Evolutionary conservation across 1,139 yeast species (phyloP).

Genomic region (Chernovozyma aurita): DNA sequence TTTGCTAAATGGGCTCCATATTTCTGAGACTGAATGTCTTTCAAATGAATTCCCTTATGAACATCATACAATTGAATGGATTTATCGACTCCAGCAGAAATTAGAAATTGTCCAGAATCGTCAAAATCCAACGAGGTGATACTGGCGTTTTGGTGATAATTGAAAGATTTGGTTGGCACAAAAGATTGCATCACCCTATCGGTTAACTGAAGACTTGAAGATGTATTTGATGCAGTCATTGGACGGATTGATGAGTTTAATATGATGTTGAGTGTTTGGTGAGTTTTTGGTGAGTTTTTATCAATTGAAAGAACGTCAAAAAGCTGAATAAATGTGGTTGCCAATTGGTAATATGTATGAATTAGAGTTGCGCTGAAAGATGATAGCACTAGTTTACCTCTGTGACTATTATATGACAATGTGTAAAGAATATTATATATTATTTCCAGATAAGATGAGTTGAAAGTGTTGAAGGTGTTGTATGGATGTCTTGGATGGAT

Average conservation of each 20-base stretch:
- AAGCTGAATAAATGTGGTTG: too few species aligned
- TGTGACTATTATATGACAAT: too few species aligned
- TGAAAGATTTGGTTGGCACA: constrained; percentile 55
- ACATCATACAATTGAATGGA: constrained; percentile 81
- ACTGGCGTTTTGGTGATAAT: constrained; percentile 51
- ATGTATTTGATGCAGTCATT: not conserved
- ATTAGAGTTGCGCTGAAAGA: too few species aligned
- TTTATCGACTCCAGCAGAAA: constrained; percentile 80
- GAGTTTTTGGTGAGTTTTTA: too few species aligned
- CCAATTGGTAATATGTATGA: too few species aligned
- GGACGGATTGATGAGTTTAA: not conserved
- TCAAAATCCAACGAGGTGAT: constrained; percentile 84
- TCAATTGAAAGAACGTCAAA: too few species aligned
- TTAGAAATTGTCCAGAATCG: constrained; percentile 73
- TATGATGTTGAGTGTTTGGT: too few species aligned
- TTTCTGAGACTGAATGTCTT: constrained; percentile 76
- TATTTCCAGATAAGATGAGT: too few species aligned
- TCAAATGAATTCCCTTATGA: constrained; percentile 59
- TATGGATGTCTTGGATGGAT: too few species aligned
- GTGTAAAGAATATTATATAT: too few species aligned
- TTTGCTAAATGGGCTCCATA: constrained; percentile 88
- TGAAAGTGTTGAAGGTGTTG: too few species aligned
- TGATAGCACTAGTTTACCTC: too few species aligned
- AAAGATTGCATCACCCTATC: constrained; percentile 40
- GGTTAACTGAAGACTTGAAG: not conserved